phyloP scores from a whole-genome alignment of 257 asterid genomes.

The Gentiana straminea region DNA sequence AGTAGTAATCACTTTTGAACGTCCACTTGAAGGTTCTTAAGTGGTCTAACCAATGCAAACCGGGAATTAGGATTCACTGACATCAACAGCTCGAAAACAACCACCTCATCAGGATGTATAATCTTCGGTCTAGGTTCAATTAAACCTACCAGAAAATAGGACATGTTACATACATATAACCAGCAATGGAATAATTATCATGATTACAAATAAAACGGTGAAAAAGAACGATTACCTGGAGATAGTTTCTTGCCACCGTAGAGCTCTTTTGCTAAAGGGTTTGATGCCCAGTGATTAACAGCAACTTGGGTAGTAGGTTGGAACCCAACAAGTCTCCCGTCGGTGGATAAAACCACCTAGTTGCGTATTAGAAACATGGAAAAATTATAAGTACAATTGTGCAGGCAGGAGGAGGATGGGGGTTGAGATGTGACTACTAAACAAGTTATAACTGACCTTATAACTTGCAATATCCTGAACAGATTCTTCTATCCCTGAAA shows the following conservation, averaged over 20 bases:
- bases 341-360: slow-evolving; percentile 54
- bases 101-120: slow-evolving; percentile 28
- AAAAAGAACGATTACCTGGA: slow-evolving; percentile 44
- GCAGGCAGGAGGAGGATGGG: too few species aligned
- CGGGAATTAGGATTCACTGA: slow-evolving; percentile 39
- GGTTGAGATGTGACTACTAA: neutral
- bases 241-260: slow-evolving; percentile 53
- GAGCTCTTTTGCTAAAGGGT: slow-evolving; percentile 68
- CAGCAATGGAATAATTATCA: neutral
- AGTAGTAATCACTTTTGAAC: neutral
- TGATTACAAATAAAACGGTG: neutral
- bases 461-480: slow-evolving; percentile 74
- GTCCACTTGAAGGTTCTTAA: slow-evolving; percentile 13
- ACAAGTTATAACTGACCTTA: slow-evolving; percentile 42
- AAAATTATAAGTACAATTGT: neutral
- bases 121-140: slow-evolving; percentile 64
- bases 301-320: slow-evolving; percentile 77
- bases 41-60: slow-evolving; percentile 60
- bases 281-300: slow-evolving; percentile 78
- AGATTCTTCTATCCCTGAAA: slow-evolving; percentile 43
- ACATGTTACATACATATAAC: neutral
- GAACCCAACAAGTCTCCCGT: slow-evolving; percentile 53
- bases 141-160: slow-evolving; percentile 38
- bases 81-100: slow-evolving; percentile 58
- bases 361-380: neutral